Base-by-base conservation (phyloP, 495 filamentous ascomycete species). In the Stereocaulon alpinum region DNA sequence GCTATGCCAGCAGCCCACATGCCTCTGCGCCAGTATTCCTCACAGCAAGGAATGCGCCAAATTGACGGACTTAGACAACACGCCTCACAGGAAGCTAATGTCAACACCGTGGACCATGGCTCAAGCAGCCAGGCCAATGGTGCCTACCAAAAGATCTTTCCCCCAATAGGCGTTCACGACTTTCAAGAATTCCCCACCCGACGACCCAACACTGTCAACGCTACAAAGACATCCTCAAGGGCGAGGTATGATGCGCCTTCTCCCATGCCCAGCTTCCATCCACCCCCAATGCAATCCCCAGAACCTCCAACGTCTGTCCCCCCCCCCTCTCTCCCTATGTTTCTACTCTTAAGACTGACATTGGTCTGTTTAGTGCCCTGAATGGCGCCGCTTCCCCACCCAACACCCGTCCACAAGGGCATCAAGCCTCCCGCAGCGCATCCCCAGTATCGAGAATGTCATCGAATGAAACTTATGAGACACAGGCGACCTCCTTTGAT, bases 391-490 rank as follows among this genome's bases (percentile, higher is more conserved):
- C 52, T 37, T 27, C 32, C 22, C 20, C 43, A 59, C 24, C 51
- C 20, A 43, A 41, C 41, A 18, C 30, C 40, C 61, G 48, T 27
- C 42, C 54, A 12, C 50, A 45, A 40, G 63, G 37, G 44, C 57
- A 17, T 22, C 44, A 60, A 40, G n/a, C 41, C 41, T 66, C 64
- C 27, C 55, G 58, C 49, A 66, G 64, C 50, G 41, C 59, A 40
- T 66, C 64, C 24, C 62, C 62, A 6, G 44, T 40, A 6, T 66
- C 61, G 2, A 55, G 42, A n/a, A 42, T 50, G 22, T 67, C 62
- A 11, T 67, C 65, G 6, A 48, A 60, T 27, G 60, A 54, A 17
- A 64, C 65, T 6, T 67, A 61, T 40, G 65, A 67, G 48, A 64
- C 65, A 17, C 62, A 62, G 37, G 62, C 59, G 40, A 62, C 56